phyloP scores from a whole-genome alignment of 73 alveolate genomes.

The Paramecium pentaurelia region DNA sequence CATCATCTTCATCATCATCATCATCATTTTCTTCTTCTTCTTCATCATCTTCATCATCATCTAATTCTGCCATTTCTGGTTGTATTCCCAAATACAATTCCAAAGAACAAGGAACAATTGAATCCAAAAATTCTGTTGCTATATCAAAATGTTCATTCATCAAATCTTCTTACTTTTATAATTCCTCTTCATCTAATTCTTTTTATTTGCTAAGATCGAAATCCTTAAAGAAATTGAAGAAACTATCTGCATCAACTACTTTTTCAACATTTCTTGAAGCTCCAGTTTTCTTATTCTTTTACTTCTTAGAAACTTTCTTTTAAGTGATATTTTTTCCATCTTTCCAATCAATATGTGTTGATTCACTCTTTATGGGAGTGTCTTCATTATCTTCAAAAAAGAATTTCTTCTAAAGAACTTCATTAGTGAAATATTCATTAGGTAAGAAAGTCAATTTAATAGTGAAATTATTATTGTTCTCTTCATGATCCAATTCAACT shows the following conservation, averaged over 20 bases:
- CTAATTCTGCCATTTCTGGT: slow-evolving; percentile 73
- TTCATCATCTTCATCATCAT: slow-evolving; percentile 57
- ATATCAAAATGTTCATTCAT: slow-evolving; percentile 72
- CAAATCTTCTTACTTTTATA: slow-evolving; percentile 78
- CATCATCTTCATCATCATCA: slow-evolving; percentile 18
- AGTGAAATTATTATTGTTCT: slow-evolving; percentile 76
- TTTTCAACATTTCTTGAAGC: slow-evolving; percentile 74
- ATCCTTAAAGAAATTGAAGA: slow-evolving; percentile 90
- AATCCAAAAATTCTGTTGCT: slow-evolving; percentile 87
- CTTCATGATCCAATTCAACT: neutral
- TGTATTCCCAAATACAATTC: slow-evolving; percentile 88
- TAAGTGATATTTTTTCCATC: slow-evolving; percentile 79
- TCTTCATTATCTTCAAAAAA: neutral
- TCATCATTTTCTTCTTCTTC: slow-evolving; percentile 51
- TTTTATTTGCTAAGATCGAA: slow-evolving; percentile 72
- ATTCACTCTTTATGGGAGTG: neutral
- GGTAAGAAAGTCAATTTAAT: slow-evolving; percentile 80
- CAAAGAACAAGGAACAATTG: slow-evolving; percentile 90
- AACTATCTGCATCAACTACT: slow-evolving; percentile 76
- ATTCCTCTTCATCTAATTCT: slow-evolving; percentile 81
- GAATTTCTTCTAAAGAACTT: slow-evolving; percentile 68
- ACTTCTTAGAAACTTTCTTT: slow-evolving; percentile 91
- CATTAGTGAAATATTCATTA: slow-evolving; percentile 89
- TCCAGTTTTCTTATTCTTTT: slow-evolving; percentile 87
- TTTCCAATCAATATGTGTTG: neutral